phyloP scores from a whole-genome alignment of 192 early-diverging fungal genomes.

The Umbelopsis sp. region DNA sequence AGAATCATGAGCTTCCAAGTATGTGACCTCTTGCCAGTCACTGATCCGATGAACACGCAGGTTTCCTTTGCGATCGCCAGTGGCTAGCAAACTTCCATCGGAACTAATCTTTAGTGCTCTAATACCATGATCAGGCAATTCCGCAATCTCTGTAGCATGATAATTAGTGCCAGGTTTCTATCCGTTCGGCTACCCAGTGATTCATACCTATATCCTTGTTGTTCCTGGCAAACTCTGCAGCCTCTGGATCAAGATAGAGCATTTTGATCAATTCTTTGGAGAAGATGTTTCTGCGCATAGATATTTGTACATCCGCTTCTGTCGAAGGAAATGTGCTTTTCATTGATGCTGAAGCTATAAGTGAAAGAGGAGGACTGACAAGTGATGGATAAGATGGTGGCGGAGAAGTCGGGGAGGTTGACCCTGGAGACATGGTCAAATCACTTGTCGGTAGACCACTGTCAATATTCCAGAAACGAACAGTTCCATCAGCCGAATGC shows the following conservation, averaged over 20 bases:
- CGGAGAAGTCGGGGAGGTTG: conserved; percentile 17
- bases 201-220: conserved; percentile 26
- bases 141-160: conserved; percentile 25
- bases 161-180: not conserved
- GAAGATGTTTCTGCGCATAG: conserved; percentile 54
- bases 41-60: conserved; percentile 65
- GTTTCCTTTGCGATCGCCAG: conserved; percentile 76
- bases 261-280: conserved; percentile 61
- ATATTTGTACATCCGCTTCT: not conserved
- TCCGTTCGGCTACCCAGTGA: not conserved
- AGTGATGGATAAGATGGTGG: not conserved
- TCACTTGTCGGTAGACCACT: conserved; percentile 15
- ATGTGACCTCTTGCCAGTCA: conserved; percentile 60
- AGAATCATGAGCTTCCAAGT: conserved; percentile 76
- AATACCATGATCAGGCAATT: conserved; percentile 62
- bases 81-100: conserved; percentile 66
- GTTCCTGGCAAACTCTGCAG: conserved; percentile 33
- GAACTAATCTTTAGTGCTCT: conserved; percentile 65
- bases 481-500: conserved; percentile 76
- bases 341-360: not conserved
- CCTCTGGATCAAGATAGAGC: conserved; percentile 56
- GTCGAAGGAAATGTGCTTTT: conserved; percentile 3
- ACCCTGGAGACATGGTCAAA: conserved; percentile 1
- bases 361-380: conserved; percentile 4
- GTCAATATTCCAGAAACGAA: conserved; percentile 80